phyloP scores from a whole-genome alignment of 805 yeast genomes.

The Clavispora phyllophila region DNA sequence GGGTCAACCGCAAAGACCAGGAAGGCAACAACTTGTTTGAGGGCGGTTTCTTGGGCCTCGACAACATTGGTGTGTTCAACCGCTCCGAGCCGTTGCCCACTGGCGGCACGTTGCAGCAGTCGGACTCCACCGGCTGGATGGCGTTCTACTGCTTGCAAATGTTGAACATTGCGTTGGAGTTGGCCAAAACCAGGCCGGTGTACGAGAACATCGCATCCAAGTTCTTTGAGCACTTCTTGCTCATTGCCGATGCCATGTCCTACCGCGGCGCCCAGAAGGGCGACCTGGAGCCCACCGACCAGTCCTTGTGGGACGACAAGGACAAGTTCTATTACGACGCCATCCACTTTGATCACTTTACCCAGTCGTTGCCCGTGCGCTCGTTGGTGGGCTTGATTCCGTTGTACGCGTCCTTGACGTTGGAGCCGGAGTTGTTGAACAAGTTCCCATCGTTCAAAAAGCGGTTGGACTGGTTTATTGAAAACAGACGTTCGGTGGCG shows the following conservation, averaged over 20 bases:
- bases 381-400: slow-evolving; percentile 92
- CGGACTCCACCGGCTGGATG: slow-evolving; percentile 98
- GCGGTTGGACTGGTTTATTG: slow-evolving; percentile 78
- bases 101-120: slow-evolving; percentile 86
- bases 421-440: slow-evolving; percentile 77
- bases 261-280: slow-evolving; percentile 44
- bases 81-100: slow-evolving; percentile 91
- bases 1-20: slow-evolving; percentile 89
- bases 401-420: slow-evolving; percentile 78
- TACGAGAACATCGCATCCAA: slow-evolving; percentile 93
- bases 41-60: slow-evolving; percentile 91
- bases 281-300: slow-evolving; percentile 41
- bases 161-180: slow-evolving; percentile 88
- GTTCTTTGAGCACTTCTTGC: slow-evolving; percentile 86
- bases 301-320: slow-evolving; percentile 82
- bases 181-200: slow-evolving; percentile 78
- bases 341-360: slow-evolving; percentile 68
- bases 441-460: slow-evolving; percentile 78
- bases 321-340: slow-evolving; percentile 90
- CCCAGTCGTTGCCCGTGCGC: slow-evolving; percentile 73
- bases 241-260: slow-evolving; percentile 93
- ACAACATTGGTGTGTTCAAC: slow-evolving; percentile 88
- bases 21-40: slow-evolving; percentile 87
- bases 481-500: slow-evolving; percentile 63
- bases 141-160: slow-evolving; percentile 86